Conservation (phyloP, 306 rosid genomes). For the Spatholobus suberectus region DNA sequence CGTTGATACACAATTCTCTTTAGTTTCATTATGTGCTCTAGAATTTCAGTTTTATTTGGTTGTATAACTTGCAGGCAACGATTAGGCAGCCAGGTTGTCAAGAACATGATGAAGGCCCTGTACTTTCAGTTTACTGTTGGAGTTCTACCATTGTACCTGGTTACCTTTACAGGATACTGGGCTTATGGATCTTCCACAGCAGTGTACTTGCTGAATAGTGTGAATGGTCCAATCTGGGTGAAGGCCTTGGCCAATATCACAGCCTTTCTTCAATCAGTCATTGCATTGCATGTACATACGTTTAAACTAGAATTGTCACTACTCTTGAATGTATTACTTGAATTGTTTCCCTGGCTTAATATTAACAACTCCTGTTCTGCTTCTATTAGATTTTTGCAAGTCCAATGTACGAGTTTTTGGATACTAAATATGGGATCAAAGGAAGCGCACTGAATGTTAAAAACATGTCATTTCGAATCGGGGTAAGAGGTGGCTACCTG, state of each 20-base stretch:
- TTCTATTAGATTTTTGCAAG: constrained; percentile 85
- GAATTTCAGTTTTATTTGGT: constrained; percentile 27
- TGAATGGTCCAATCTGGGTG: constrained; percentile 79
- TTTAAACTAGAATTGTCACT: constrained; percentile 29
- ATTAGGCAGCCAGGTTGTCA: constrained; percentile 85
- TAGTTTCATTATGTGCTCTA: background rate
- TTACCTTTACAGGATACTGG: constrained; percentile 87
- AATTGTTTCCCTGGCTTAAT: constrained; percentile 7
- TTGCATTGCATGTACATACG: constrained; percentile 77
- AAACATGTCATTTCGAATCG: constrained; percentile 66
- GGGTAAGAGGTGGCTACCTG: constrained; percentile 86
- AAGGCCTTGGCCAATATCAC: constrained; percentile 71
- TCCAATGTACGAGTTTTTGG: constrained; percentile 91
- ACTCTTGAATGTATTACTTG: background rate
- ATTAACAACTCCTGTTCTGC: constrained; percentile 5
- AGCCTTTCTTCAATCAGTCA: constrained; percentile 88
- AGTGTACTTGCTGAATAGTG: constrained; percentile 74
- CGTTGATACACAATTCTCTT: background rate
- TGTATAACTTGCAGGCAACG: constrained; percentile 72
- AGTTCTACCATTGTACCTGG: constrained; percentile 75
- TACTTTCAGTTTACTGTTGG: constrained; percentile 87
- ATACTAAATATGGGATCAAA: constrained; percentile 72
- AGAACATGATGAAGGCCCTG: constrained; percentile 87
- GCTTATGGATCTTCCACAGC: constrained; percentile 83
- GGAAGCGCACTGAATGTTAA: constrained; percentile 67